These are phyloP conservation scores for Paracamarosporium sp. DNA, from an alignment of 2,329 filamentous ascomycete species.

Conservation along the genomic window DNA sequence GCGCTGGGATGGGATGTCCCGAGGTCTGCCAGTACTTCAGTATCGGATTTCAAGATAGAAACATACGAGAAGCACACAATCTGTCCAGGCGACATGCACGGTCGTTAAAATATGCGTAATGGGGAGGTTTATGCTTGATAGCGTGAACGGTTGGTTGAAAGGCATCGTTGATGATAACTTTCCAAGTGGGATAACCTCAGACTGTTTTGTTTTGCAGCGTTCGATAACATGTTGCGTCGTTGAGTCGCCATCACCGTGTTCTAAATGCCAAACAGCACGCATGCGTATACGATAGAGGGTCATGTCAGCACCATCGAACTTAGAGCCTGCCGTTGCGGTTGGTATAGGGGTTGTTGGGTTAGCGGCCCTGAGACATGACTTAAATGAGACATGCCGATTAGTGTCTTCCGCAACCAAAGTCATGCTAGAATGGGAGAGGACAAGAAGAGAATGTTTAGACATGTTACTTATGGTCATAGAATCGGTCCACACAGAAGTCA, in stretches of 20 bases:
- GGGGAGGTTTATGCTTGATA: constrained; percentile 38
- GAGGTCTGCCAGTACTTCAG: neutral
- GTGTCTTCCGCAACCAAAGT: neutral
- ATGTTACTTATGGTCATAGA: neutral
- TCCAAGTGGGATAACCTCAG: constrained; percentile 47
- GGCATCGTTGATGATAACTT: constrained; percentile 45
- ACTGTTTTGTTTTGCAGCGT: constrained; percentile 8
- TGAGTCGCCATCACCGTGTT: constrained; percentile 46
- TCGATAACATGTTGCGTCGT: constrained; percentile 30
- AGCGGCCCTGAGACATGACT: neutral
- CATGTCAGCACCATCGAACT: constrained; percentile 14
- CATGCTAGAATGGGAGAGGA: neutral
- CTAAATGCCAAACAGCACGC: constrained; percentile 48
- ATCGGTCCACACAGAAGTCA: no score
- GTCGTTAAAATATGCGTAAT: constrained; percentile 51
- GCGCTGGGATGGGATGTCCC: neutral
- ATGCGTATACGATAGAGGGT: constrained; percentile 35
- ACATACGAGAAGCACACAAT: neutral
- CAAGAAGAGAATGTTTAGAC: neutral
- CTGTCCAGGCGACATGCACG: constrained; percentile 26
- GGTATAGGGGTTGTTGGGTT: constrained; percentile 7
- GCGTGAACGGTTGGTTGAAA: constrained; percentile 29
- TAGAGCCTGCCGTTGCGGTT: neutral
- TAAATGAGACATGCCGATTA: neutral
- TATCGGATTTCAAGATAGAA: neutral